phyloP scores from a whole-genome alignment of 495 filamentous ascomycete species.

The Aspergillus conjunctus region DNA sequence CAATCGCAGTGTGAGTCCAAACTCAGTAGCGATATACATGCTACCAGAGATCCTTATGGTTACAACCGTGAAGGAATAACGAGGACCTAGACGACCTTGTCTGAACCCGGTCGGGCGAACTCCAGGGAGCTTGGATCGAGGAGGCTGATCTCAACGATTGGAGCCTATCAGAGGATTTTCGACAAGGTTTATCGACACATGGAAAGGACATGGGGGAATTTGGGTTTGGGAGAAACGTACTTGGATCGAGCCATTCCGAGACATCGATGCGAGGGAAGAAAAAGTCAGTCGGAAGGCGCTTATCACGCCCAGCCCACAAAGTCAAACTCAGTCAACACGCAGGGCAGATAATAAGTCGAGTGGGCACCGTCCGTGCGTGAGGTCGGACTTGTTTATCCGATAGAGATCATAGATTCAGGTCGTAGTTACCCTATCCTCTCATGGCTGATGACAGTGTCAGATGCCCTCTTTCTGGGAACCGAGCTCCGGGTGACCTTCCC shows the following conservation, averaged over 20 bases:
- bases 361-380: slow-evolving; percentile 16
- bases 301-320: slow-evolving; percentile 9
- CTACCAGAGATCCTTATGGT: background rate
- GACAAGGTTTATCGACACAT: slow-evolving; percentile 4
- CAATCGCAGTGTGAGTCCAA: too few relatives aligned
- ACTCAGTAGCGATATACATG: too few relatives aligned
- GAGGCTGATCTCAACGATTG: background rate
- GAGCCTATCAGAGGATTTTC: background rate
- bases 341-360: background rate
- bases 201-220: slow-evolving; percentile 2
- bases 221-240: background rate
- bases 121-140: background rate
- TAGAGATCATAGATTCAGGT: background rate
- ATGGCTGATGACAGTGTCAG: slow-evolving; percentile 22
- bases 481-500: background rate
- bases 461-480: slow-evolving; percentile 4
- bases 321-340: background rate
- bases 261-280: background rate
- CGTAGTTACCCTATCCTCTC: background rate
- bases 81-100: background rate
- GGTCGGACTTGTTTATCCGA: slow-evolving; percentile 12
- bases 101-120: background rate
- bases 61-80: background rate
- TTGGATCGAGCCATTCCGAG: too few relatives aligned
- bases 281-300: slow-evolving; percentile 6